phyloP scores from a whole-genome alignment of 2,329 filamentous ascomycete genomes.

The Drechslerella stenobrocha region DNA sequence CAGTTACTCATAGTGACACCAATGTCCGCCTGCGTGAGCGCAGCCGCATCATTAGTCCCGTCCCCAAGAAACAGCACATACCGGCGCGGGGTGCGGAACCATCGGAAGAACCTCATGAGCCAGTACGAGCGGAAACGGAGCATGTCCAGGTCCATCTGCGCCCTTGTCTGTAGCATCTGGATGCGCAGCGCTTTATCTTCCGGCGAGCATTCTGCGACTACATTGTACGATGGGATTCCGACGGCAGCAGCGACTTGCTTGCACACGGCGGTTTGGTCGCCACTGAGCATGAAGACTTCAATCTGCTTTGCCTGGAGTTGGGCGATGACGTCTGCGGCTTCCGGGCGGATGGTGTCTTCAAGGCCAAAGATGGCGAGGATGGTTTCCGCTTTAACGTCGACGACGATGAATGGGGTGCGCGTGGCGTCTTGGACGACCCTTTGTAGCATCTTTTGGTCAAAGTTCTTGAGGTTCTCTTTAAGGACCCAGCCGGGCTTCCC shows the following conservation, averaged over 20 bases:
- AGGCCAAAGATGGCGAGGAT: constrained; percentile 60
- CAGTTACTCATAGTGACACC: constrained; percentile 70
- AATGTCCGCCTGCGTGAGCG: constrained; percentile 70
- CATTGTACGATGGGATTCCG: constrained; percentile 56
- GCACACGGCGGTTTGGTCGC: constrained; percentile 62
- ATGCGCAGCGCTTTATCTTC: constrained; percentile 58
- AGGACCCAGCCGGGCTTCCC: constrained; percentile 60
- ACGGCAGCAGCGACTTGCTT: constrained; percentile 58
- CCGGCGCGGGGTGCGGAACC: constrained; percentile 54
- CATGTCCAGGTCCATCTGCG: constrained; percentile 11
- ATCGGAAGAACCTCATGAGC: constrained; percentile 9
- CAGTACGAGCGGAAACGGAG: constrained; percentile 7
- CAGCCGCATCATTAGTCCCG: constrained; percentile 78
- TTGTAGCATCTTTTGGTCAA: constrained; percentile 52
- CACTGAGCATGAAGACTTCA: constrained; percentile 62
- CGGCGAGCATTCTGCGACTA: constrained; percentile 60
- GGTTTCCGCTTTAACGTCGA: constrained; percentile 14
- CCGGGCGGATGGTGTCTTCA: constrained; percentile 57
- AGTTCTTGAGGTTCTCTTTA: constrained; percentile 44
- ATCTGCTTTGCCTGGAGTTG: constrained; percentile 60
- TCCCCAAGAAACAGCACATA: constrained; percentile 72
- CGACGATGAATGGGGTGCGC: constrained; percentile 36
- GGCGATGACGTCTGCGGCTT: constrained; percentile 59
- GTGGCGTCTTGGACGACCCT: constrained; percentile 25
- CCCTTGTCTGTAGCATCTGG: constrained; percentile 11